Evolutionary conservation across 2,329 filamentous ascomycete species (phyloP), one percentile per base, ranked within the genome.

Genomic region (Microdochium trichocladiopsis): DNA sequence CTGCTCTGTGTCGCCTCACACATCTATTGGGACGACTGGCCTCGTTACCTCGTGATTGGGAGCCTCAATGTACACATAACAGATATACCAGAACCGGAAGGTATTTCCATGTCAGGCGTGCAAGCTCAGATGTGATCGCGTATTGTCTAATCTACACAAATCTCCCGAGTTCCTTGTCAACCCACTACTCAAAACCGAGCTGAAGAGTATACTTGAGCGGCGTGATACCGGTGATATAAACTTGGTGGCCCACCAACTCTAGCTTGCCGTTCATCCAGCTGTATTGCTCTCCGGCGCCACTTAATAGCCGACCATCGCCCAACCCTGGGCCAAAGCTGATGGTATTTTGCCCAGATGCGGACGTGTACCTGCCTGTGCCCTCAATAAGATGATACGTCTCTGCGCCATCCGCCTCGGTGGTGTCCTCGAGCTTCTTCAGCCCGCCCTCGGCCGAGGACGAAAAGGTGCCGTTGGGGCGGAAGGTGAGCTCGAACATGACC

Each of bases 401-500:
- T 37, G 37, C 50, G 8, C 50, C 56, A 2, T 48, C 41, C 18
- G 47, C 54, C 5, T 51, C 52, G 8, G 28, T 28, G 5, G 37
- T n/a, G 25, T 53, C 33, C 14, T 37, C 49, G 23, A 51, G 16
- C 47, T 51, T 43, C 24, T 52, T 24, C 14, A 47, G 28, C 28
- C 28, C 28, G 14, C 28, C 28, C 28, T 31, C 28, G 8, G 14
- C 28, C 8, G 28, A 47, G 21, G 52, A 51, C 24, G 47, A 50
- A 47, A 58, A 55, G 25, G 47, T 51, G 1, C 56, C 56, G 25
- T 49, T 49, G 18, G 21, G 31, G 14, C 56, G 25, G 43, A 58
- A 58, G n/a, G 55, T 57, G 16, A 58, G 49, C 55, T 58, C 56
- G 14, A 57, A 25, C 14, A 55, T 58, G 31, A 58, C 22, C 37